Percentiles rank a stretch among this genome's conserved stretches.
Evolutionary conservation across 768 basidiomycete species (phyloP).

Genomic region (Thelephora ganbajun): DNA sequence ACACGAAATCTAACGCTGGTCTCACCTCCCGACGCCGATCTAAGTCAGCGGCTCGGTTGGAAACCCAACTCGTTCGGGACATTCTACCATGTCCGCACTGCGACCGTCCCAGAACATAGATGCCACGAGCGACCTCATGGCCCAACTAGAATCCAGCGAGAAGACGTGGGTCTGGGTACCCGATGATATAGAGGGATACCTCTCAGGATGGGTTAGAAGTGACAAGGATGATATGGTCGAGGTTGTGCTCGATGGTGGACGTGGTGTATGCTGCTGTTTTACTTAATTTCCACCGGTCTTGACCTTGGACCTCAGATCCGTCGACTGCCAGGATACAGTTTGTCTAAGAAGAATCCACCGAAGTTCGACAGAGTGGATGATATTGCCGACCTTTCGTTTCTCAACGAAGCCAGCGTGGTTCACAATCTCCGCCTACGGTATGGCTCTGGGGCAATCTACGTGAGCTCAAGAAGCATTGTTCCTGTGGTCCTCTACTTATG

Average conservation of each 20-base stretch:
- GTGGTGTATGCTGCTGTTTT: conserved; percentile 43
- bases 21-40: too few relatives aligned
- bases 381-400: conserved; percentile 93
- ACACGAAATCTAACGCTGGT: too few relatives aligned
- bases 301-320: conserved; percentile 31
- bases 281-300: conserved; percentile 16
- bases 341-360: conserved; percentile 96
- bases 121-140: conserved; percentile 71
- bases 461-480: conserved; percentile 25
- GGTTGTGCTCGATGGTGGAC: conserved; percentile 72
- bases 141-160: conserved; percentile 93
- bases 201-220: conserved; percentile 85
- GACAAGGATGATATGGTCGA: conserved; percentile 77
- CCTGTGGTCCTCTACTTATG: conserved; percentile 1
- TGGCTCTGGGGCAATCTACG: conserved; percentile 85
- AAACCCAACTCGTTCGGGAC: too few relatives aligned
- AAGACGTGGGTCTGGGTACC: conserved; percentile 99
- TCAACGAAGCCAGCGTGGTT: conserved; percentile 98
- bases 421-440: conserved; percentile 90
- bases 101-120: conserved; percentile 34
- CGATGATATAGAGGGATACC: conserved; percentile 83
- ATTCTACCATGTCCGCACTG: conserved; percentile 17
- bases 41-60: too few relatives aligned
- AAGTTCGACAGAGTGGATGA: conserved; percentile 98
- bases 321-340: conserved; percentile 58